phyloP scores from a whole-genome alignment of 2,329 filamentous ascomycete genomes.

The Fusarium praegraminearum region DNA sequence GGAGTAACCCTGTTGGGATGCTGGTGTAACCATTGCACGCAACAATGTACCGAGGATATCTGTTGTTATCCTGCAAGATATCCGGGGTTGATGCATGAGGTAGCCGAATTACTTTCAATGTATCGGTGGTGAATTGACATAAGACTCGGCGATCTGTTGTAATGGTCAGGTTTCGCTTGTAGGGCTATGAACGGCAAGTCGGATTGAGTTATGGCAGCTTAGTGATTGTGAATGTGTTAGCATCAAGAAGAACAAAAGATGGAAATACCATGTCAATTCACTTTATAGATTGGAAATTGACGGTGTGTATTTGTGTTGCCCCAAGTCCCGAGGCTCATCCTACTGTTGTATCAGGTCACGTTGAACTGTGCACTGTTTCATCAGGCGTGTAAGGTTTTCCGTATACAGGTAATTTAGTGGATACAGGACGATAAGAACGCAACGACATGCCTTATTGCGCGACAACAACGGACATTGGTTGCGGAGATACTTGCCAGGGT shows the following conservation, averaged over 20 bases:
- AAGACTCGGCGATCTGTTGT: too few relatives aligned
- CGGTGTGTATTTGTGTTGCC: neutral
- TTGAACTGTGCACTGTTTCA: neutral
- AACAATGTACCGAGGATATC: too few relatives aligned
- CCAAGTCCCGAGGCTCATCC: neutral
- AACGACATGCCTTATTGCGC: too few relatives aligned
- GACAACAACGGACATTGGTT: neutral
- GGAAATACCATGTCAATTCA: neutral
- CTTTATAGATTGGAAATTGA: fast-evolving
- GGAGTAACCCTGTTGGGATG: too few relatives aligned
- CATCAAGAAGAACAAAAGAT: fast-evolving
- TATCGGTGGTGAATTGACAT: too few relatives aligned
- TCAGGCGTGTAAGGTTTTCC: neutral
- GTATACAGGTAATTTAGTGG: neutral
- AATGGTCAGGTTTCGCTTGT: too few relatives aligned
- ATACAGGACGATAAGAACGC: fast-evolving
- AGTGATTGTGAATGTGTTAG: too few relatives aligned
- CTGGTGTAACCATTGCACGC: too few relatives aligned
- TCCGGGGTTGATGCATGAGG: too few relatives aligned
- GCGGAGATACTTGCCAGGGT: fast-evolving
- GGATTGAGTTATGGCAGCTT: neutral
- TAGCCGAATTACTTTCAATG: too few relatives aligned
- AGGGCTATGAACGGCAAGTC: too few relatives aligned
- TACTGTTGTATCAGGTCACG: neutral
- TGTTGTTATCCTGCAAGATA: too few relatives aligned